A percentile compares a stretch with the other conserved stretches of the same genome.
Conservation (phyloP, 192 early-diverging fungal species). For the Coemansia sp. region DNA sequence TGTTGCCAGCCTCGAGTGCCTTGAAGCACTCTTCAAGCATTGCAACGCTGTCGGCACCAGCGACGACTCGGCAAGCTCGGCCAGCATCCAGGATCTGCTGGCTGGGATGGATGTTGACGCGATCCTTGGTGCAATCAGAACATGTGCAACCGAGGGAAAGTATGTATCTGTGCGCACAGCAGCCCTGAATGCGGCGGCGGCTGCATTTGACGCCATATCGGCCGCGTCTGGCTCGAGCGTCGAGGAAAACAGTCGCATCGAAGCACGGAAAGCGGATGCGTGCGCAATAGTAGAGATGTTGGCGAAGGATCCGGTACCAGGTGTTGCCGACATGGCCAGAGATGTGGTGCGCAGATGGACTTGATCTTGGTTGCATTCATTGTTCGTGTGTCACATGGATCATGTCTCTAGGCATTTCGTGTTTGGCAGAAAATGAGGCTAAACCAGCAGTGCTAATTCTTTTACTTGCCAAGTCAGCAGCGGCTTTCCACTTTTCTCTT, state of each 20-base stretch:
- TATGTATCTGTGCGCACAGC: conserved; percentile 67
- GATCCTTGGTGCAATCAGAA: conserved; percentile 52
- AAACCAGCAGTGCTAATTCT: not conserved
- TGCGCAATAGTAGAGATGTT: conserved; percentile 19
- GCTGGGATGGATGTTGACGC: conserved; percentile 13
- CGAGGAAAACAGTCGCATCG: not conserved
- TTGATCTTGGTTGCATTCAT: not conserved
- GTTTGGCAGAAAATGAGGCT: not conserved
- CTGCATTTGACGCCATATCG: conserved; percentile 9
- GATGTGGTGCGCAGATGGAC: conserved; percentile 15
- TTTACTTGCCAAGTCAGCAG: not conserved
- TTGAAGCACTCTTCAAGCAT: conserved; percentile 58
- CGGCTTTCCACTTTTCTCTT: not conserved
- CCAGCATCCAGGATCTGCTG: not conserved
- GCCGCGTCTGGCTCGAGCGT: conserved; percentile 7
- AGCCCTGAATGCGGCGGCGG: conserved; percentile 56
- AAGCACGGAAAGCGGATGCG: conserved; percentile 10
- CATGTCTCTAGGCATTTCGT: not conserved
- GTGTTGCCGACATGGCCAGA: conserved; percentile 55
- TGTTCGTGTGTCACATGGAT: not conserved
- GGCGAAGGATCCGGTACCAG: conserved; percentile 56
- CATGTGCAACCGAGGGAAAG: conserved; percentile 63
- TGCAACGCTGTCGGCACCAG: not conserved
- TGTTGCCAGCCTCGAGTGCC: conserved; percentile 67
- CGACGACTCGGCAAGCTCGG: not conserved